Percentiles rank a stretch among this genome's conserved stretches.
phyloP scores from a whole-genome alignment of 306 rosid species.

The Sicyos edulis region DNA sequence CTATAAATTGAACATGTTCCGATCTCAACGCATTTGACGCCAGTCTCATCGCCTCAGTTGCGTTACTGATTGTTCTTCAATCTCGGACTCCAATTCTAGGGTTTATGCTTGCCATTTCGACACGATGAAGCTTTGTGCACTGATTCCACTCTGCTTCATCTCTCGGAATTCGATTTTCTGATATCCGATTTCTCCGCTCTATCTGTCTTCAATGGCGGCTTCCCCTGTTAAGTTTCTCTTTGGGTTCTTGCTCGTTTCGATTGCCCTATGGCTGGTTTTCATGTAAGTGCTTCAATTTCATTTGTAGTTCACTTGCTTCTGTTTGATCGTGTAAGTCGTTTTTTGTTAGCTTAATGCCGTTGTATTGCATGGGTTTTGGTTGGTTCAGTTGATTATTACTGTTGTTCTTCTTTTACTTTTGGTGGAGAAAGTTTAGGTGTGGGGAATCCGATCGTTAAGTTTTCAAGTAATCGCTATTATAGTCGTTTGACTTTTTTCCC shows the following conservation, averaged over 20 bases:
- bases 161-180: slow-evolving; percentile 36
- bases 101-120: slow-evolving; percentile 25
- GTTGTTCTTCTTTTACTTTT: not conserved
- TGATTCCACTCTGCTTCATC: slow-evolving; percentile 28
- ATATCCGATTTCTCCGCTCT: slow-evolving; percentile 25
- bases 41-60: slow-evolving; percentile 13
- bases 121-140: slow-evolving; percentile 35
- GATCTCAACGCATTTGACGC: slow-evolving; percentile 43
- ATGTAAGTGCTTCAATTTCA: slow-evolving; percentile 45
- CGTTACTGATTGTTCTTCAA: slow-evolving; percentile 10
- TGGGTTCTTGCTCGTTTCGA: slow-evolving; percentile 63
- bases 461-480: not conserved
- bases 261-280: slow-evolving; percentile 74
- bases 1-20: slow-evolving; percentile 28
- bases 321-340: not conserved
- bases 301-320: not conserved
- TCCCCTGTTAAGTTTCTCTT: slow-evolving; percentile 83
- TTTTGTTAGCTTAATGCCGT: not conserved
- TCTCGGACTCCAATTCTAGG: slow-evolving; percentile 35
- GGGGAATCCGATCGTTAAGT: no score
- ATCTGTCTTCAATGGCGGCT: slow-evolving; percentile 55
- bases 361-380: not conserved
- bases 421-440: no score
- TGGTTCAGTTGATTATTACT: not conserved
- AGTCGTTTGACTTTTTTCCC: not conserved